Evolutionary conservation across 164 flowering plant species (phyloP).

Genomic region (Vitis labrusca): DNA sequence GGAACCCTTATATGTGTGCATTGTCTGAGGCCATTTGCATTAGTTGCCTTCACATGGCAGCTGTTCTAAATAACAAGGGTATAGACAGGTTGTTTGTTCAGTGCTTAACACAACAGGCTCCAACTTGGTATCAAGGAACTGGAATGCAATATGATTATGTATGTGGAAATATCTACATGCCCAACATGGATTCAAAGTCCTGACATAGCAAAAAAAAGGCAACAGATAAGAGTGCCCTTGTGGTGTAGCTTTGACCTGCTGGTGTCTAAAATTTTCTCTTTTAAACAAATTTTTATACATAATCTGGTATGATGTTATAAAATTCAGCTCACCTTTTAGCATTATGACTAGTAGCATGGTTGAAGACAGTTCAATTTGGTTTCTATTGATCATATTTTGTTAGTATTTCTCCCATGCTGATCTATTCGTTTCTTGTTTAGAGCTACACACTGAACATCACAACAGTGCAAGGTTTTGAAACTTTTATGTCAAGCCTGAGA

Average conservation of each 20-base stretch:
- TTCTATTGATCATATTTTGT: neutral
- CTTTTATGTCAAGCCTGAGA: constrained; percentile 78
- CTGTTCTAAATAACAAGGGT: no score
- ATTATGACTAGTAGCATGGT: neutral
- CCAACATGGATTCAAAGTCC: neutral
- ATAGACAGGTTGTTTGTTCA: no score
- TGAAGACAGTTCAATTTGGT: neutral
- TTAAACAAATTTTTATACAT: no score
- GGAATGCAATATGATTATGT: no score
- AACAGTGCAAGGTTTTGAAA: constrained; percentile 93
- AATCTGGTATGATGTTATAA: no score
- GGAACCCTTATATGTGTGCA: no score
- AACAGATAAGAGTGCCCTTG: neutral
- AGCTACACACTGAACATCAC: constrained; percentile 95
- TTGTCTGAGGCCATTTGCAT: no score
- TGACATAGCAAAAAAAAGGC: neutral
- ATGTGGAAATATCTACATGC: neutral
- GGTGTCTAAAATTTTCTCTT: neutral
- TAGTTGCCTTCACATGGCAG: no score
- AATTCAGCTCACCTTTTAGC: no score
- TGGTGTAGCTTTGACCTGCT: neutral
- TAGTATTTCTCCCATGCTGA: neutral
- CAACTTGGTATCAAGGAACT: no score
- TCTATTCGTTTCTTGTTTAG: constrained; percentile 35
- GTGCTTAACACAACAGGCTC: no score